Evolutionary conservation across 495 filamentous ascomycete genomes (phyloP).

Genomic region (Cercophora sp.): DNA sequence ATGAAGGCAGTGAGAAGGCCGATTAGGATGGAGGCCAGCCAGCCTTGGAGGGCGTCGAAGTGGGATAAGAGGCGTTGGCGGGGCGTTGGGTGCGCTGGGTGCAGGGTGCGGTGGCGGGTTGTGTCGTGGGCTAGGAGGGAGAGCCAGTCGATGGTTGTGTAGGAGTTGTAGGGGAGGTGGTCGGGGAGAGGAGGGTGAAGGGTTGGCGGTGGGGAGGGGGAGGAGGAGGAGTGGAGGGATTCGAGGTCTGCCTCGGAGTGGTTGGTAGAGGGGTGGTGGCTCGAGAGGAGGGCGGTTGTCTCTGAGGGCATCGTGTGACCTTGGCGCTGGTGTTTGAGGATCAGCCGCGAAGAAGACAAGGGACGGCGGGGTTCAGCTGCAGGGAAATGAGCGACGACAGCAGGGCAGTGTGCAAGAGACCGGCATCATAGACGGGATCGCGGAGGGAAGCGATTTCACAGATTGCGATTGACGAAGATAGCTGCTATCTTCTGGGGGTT

Average conservation of each 20-base stretch:
- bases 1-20: constrained; percentile 50
- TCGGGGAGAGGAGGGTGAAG: constrained; percentile 38
- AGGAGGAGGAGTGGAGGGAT: constrained; percentile 15
- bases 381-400: neutral
- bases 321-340: no score
- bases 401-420: no score
- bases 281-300: neutral
- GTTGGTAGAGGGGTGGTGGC: neutral
- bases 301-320: no score
- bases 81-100: constrained; percentile 21
- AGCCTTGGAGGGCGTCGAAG: constrained; percentile 12
- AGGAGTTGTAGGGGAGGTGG: constrained; percentile 48
- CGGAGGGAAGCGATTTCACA: neutral
- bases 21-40: constrained; percentile 31
- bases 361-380: neutral
- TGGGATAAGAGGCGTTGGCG: constrained; percentile 24
- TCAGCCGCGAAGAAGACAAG: no score
- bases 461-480: neutral
- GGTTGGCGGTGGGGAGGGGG: constrained; percentile 34
- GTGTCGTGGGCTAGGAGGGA: constrained; percentile 57
- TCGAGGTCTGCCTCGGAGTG: constrained; percentile 15
- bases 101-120: constrained; percentile 42
- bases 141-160: constrained; percentile 42
- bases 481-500: neutral
- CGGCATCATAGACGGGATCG: neutral